phyloP scores from a whole-genome alignment of 257 asterid species.

The Fraxinus anomala region DNA sequence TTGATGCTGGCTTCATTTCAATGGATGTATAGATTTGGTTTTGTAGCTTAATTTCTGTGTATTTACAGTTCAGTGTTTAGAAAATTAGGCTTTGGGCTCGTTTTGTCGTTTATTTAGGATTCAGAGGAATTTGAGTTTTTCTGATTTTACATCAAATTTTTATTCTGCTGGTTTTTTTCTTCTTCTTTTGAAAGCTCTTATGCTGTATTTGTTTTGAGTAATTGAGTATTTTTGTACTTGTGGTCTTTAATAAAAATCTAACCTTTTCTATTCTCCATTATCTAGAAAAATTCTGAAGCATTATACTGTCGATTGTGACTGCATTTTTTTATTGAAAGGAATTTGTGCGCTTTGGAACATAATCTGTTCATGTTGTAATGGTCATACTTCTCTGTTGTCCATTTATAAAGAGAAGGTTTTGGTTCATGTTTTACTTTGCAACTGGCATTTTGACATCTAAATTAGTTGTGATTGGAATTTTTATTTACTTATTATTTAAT shows the following conservation, averaged over 20 bases:
- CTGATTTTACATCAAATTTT: background rate
- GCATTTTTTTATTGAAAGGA: background rate
- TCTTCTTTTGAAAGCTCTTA: background rate
- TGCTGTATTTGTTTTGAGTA: background rate
- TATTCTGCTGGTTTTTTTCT: background rate
- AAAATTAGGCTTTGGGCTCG: background rate
- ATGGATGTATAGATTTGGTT: background rate
- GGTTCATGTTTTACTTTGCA: background rate
- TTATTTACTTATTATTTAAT: background rate
- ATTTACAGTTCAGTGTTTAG: background rate
- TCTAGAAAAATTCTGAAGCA: background rate
- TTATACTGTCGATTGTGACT: background rate
- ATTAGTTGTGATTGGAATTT: background rate
- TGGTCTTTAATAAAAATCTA: background rate
- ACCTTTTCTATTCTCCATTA: background rate
- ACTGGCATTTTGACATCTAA: background rate
- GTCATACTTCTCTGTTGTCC: background rate
- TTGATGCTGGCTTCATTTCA: background rate
- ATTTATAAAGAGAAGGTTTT: background rate
- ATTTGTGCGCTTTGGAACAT: background rate
- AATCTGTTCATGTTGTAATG: background rate
- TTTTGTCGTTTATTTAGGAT: background rate
- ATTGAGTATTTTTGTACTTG: background rate
- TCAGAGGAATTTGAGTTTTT: background rate
- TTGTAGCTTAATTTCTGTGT: background rate